Evolutionary conservation across 345 rosid genomes (phyloP).

Genomic region (Psidium friedrichsthalianum): DNA sequence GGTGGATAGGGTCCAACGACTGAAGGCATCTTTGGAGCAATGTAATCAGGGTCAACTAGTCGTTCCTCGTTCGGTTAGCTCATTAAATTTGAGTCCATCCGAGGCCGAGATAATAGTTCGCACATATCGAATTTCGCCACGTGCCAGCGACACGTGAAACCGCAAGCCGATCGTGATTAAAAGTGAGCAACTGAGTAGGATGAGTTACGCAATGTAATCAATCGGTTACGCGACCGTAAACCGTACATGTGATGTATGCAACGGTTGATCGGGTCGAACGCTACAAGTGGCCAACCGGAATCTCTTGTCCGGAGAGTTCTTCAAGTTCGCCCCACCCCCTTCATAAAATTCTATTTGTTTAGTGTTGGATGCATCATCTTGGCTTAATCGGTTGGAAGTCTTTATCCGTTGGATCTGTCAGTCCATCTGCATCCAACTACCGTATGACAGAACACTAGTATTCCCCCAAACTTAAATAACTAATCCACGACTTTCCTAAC

Average conservation of each 20-base stretch:
- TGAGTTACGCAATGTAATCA: neutral
- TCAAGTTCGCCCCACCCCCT: neutral
- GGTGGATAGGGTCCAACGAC: conserved; percentile 20
- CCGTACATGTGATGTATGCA: neutral
- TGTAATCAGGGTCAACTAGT: neutral
- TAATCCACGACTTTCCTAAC: neutral
- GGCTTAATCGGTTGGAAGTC: neutral
- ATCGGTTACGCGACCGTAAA: neutral
- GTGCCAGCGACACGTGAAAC: neutral
- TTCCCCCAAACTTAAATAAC: neutral
- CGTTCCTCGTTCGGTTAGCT: neutral
- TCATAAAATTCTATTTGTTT: neutral
- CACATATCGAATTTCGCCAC: neutral
- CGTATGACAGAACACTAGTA: neutral
- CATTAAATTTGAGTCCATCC: neutral
- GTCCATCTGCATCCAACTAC: neutral
- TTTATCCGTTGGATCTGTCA: neutral
- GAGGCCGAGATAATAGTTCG: neutral
- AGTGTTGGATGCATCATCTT: neutral
- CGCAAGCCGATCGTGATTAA: neutral
- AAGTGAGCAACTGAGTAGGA: neutral
- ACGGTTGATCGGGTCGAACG: neutral
- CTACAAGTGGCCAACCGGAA: neutral
- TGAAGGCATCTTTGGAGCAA: neutral
- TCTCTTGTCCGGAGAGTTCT: neutral